Evolutionary conservation across 176 grass and related monocot species (phyloP).

Genomic region (Lolium perenne): DNA sequence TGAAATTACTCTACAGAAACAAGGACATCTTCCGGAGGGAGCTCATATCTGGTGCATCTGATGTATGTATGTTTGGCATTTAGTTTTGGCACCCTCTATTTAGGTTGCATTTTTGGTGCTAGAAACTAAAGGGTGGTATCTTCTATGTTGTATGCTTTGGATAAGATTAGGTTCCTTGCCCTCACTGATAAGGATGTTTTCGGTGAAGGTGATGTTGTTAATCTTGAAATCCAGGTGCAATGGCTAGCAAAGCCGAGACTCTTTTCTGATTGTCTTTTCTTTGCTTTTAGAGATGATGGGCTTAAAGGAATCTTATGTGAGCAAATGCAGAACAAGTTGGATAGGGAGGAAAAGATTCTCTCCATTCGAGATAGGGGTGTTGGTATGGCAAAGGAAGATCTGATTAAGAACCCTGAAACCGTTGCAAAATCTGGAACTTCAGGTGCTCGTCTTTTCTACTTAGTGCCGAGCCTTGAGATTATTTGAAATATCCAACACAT

Average conservation of each 20-base stretch:
- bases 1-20: constrained; percentile 99
- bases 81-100: not conserved
- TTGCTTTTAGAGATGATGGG: not conserved
- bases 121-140: not conserved
- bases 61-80: constrained; percentile 45
- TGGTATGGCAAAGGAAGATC: constrained; percentile 97
- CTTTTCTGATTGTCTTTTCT: not conserved
- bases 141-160: constrained; percentile 67
- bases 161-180: constrained; percentile 94
- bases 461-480: not conserved
- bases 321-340: constrained; percentile 82
- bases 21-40: constrained; percentile 98
- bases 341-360: constrained; percentile 88
- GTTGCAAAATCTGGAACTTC: constrained; percentile 97
- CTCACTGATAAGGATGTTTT: constrained; percentile 90
- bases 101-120: constrained; percentile 9
- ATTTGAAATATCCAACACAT: not conserved
- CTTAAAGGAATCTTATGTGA: not conserved
- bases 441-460: constrained; percentile 41
- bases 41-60: constrained; percentile 90
- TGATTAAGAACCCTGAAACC: constrained; percentile 93
- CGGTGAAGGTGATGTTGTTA: constrained; percentile 81
- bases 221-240: constrained; percentile 94
- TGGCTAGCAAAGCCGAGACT: not conserved
- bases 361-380: constrained; percentile 91